Evolutionary conservation across 306 rosid genomes (phyloP).

Genomic region (Vigna reflexopilosa): DNA sequence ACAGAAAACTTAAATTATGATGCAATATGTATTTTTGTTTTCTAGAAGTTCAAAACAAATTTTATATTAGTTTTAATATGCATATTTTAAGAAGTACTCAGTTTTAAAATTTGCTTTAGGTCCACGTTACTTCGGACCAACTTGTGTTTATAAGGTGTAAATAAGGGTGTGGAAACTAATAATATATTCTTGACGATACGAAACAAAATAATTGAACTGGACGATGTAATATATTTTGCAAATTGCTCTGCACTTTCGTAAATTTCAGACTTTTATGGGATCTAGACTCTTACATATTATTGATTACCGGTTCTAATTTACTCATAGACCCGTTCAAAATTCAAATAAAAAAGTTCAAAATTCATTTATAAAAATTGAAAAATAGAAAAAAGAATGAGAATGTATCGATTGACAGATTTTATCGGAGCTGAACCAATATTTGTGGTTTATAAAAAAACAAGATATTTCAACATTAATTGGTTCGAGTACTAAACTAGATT

Average conservation of each 20-base stretch:
- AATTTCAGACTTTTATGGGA: conserved; percentile 28
- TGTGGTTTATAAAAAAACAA: too few relatives aligned
- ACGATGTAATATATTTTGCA: neutral
- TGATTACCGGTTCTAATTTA: neutral
- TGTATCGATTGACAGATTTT: too few relatives aligned
- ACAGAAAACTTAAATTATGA: neutral
- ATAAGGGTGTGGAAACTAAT: neutral
- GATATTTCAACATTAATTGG: too few relatives aligned
- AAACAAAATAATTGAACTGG: neutral
- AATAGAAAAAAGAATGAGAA: too few relatives aligned
- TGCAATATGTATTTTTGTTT: neutral
- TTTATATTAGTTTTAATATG: too few relatives aligned
- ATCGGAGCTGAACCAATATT: too few relatives aligned
- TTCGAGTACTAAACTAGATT: too few relatives aligned
- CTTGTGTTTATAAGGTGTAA: neutral
- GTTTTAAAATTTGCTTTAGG: neutral
- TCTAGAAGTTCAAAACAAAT: too few relatives aligned
- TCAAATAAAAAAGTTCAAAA: neutral
- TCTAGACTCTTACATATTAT: neutral
- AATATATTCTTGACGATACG: neutral
- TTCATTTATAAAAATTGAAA: neutral
- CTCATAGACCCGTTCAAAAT: neutral
- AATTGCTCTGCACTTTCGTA: conserved; percentile 5
- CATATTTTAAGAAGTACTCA: too few relatives aligned
- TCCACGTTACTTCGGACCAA: neutral